A percentile compares a stretch with the other conserved stretches of the same genome.
These are phyloP conservation scores for Eucalyptus paniculata DNA, from an alignment of 345 rosid genomes.

Conservation along the genomic window DNA sequence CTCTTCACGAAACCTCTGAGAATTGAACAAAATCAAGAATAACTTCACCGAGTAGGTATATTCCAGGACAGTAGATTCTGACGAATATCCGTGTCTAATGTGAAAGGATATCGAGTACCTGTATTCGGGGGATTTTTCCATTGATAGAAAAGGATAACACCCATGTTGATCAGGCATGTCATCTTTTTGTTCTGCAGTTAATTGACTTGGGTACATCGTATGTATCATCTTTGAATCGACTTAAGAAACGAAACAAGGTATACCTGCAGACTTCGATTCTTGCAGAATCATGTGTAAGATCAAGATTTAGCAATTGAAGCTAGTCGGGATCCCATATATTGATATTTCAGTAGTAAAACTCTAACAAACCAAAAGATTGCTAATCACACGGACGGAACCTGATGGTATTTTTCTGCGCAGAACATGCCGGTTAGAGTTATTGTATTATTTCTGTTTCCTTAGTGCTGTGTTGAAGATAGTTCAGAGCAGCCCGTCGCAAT, in stretches of 20 bases:
- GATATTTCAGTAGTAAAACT: background rate
- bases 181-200: background rate
- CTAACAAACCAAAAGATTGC: background rate
- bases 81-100: background rate
- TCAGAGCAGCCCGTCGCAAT: background rate
- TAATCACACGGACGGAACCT: background rate
- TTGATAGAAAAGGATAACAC: background rate
- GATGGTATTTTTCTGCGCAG: background rate
- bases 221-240: background rate
- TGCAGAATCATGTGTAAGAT: background rate
- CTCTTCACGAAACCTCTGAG: background rate
- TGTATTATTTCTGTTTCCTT: background rate
- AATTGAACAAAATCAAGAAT: background rate
- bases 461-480: background rate
- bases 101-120: background rate
- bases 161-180: background rate
- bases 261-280: background rate
- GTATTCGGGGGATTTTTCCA: background rate
- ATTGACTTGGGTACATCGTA: background rate
- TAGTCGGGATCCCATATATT: background rate
- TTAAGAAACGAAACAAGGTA: background rate
- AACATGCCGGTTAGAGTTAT: background rate
- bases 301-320: background rate
- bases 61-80: background rate
- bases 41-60: background rate